Percentiles rank a stretch among this genome's conserved stretches.
These are phyloP conservation scores for Misopates orontium DNA, from an alignment of 257 asterid genomes.

Conservation along the genomic window DNA sequence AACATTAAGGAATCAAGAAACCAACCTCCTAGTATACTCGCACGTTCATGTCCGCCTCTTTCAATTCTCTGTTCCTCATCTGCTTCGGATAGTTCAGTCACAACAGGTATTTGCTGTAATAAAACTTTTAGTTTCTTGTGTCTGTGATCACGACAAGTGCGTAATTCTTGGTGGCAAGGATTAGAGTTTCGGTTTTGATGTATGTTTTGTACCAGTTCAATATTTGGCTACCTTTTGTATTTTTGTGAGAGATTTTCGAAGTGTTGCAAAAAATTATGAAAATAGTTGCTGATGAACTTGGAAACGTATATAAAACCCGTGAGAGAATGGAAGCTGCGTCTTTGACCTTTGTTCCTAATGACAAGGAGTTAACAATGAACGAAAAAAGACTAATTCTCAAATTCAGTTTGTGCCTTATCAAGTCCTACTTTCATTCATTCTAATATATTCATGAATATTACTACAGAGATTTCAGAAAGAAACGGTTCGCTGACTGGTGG, in stretches of 20 bases:
- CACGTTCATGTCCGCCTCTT: slow-evolving; percentile 26
- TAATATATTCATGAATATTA: not conserved
- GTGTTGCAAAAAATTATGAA: too few species aligned
- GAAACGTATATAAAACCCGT: not conserved
- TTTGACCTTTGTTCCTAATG: too few species aligned
- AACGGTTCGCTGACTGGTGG: slow-evolving; percentile 63
- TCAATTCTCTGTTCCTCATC: slow-evolving; percentile 53
- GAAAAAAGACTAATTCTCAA: not conserved
- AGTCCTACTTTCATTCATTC: not conserved
- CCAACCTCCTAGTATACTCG: slow-evolving; percentile 25
- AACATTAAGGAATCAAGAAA: slow-evolving; percentile 39
- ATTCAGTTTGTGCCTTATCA: not conserved
- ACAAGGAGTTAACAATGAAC: slow-evolving; percentile 5
- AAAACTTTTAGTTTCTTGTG: not conserved
- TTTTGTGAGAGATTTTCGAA: too few species aligned
- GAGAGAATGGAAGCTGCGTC: not conserved
- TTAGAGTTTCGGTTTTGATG: not conserved
- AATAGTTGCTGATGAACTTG: too few species aligned
- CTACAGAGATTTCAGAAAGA: slow-evolving; percentile 40
- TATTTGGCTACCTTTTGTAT: too few species aligned
- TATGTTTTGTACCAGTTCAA: too few species aligned
- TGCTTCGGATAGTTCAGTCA: slow-evolving; percentile 40
- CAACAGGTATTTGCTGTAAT: slow-evolving; percentile 44
- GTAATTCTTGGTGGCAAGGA: not conserved
- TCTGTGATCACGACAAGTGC: not conserved